Base-by-base conservation (phyloP, 2,329 filamentous ascomycete genomes). In the Emmonsiellopsis sp. region DNA sequence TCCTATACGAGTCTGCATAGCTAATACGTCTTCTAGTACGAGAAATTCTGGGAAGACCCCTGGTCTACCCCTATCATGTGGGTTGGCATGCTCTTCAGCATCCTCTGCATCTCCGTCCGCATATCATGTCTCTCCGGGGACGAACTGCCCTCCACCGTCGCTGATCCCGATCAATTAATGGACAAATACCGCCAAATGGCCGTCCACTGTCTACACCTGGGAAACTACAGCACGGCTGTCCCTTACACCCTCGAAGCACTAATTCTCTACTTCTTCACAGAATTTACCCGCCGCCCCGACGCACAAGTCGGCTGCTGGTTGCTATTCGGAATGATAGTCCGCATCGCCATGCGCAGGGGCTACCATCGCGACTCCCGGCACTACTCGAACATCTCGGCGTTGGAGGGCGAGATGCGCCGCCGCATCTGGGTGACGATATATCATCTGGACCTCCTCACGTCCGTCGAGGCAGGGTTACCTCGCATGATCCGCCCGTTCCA, bases 391-490 rank as follows among this genome's bases (percentile, higher is more conserved):
- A 75, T 83, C 46, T 73, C 77, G 1, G 71, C 76, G 2, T 81
- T 79, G 55, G 74, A 81, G 53, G 80, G 77, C 7, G 81, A 84
- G 63, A 80, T 76, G 65, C 65, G 73, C 48, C 64, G 73, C 15
- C 69, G 73, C 9, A 51, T 69, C 2, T 76, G 73, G 73, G 61
- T 63, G 15, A 60, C 68, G 37, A 56, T 72, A 7, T 63, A 63
- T 31, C 82, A 85, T 62, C 72, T 86, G 50, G 84, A 86, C 60
- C 67, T 79, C 2, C 67, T 86, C 13, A 74, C 81, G 1, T 77
- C 80, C 1, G 85, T 85, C 60, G 81, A 86, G 60, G 74, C 85
- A 55, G 84, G 84, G 1, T 68, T 86, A 11, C 84, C 84, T 6
- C 77, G 77, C 56, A 81, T 83, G 70, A 74, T 84, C 43, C 73